Evolutionary conservation across 1,284 basidiomycete species (phyloP).

Genomic region (Ceratobasidium papillatum): DNA sequence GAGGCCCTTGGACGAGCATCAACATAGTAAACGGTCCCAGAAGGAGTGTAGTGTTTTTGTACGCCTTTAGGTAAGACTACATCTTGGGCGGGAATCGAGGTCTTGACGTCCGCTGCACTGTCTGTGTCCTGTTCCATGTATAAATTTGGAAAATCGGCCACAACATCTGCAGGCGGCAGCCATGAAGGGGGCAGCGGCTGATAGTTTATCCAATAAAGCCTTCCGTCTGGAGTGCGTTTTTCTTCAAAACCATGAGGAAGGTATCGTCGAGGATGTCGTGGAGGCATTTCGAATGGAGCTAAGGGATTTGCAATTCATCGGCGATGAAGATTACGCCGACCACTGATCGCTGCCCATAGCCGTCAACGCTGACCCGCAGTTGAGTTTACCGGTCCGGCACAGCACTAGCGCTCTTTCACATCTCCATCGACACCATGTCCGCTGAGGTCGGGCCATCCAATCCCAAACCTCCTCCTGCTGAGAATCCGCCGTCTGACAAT

Average conservation of each 20-base stretch:
- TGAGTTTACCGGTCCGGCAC: not conserved
- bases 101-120: conserved; percentile 5
- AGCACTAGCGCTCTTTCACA: not conserved
- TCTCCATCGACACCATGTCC: conserved; percentile 24
- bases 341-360: conserved; percentile 14
- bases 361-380: not conserved
- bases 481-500: conserved; percentile 40
- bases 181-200: conserved; percentile 36
- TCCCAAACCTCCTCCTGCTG: conserved; percentile 12
- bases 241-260: conserved; percentile 32
- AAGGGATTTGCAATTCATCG: not conserved
- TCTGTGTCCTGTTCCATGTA: not conserved
- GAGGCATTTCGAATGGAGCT: not conserved
- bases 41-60: conserved; percentile 36
- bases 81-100: not conserved
- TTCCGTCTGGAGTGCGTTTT: conserved; percentile 40
- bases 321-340: not conserved
- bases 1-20: conserved; percentile 39
- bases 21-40: conserved; percentile 34
- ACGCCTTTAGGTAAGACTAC: conserved; percentile 38
- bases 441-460: conserved; percentile 28
- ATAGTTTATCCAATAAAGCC: conserved; percentile 41
- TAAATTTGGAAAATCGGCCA: not conserved
- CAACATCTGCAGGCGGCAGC: conserved; percentile 31
- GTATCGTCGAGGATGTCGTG: conserved; percentile 9